Evolutionary conservation across 768 basidiomycete species (phyloP).

Genomic region (Xerocomus spinulosus): DNA sequence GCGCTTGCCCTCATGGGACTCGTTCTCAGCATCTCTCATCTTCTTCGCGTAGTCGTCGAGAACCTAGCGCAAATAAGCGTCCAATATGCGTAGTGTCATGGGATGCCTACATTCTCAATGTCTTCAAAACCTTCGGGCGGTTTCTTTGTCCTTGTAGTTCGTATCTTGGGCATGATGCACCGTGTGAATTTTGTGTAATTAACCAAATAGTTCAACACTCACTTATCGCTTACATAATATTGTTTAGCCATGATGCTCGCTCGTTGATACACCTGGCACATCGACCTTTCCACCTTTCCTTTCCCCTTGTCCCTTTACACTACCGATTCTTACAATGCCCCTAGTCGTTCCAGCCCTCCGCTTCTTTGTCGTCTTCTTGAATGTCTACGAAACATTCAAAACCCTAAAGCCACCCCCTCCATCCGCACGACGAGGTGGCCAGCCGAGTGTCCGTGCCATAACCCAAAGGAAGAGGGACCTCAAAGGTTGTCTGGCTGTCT

Average conservation of each 20-base stretch:
- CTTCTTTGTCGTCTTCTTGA: conserved; percentile 66
- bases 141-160: conserved; percentile 85
- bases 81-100: background rate
- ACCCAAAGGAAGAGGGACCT: conserved; percentile 78
- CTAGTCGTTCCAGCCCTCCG: conserved; percentile 65
- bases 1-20: conserved; percentile 97
- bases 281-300: background rate
- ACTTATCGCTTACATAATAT: conserved; percentile 19
- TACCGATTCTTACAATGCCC: conserved; percentile 45
- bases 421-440: conserved; percentile 45
- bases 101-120: conserved; percentile 63
- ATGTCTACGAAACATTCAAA: conserved; percentile 83
- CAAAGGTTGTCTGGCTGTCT: conserved; percentile 79
- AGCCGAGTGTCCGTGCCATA: conserved; percentile 61
- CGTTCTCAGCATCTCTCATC: conserved; percentile 99
- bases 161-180: conserved; percentile 81
- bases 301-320: background rate
- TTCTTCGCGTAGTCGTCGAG: conserved; percentile 98
- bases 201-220: background rate
- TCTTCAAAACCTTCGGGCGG: conserved; percentile 97
- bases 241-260: conserved; percentile 10
- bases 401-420: conserved; percentile 64
- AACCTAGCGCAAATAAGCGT: conserved; percentile 47
- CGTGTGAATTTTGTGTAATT: conserved; percentile 15
- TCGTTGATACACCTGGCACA: no score